Evolutionary conservation across 177 flowering plant genomes (phyloP), one percentile per base, ranked within the genome.

Genomic region (Vitis hybrid): DNA sequence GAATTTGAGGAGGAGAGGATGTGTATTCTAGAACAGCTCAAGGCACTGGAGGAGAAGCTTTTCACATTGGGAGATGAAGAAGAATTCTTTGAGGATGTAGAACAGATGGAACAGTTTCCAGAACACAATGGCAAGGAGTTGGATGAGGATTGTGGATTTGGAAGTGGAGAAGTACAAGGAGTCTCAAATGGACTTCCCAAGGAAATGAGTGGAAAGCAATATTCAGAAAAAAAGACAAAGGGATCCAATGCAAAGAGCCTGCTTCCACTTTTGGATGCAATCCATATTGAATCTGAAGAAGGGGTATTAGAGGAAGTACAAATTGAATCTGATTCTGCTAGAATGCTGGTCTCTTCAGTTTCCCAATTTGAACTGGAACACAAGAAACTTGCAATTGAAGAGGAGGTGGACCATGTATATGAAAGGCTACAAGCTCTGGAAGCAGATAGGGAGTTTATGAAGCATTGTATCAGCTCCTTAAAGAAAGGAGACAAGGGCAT

Each of bases 341-440:
- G 67, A 17, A 62, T 70, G 21, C 80, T 80, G 6, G 74, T 83
- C 30, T 70, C 78, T 15, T 62, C 64, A 8, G 54, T 66, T 13
- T 60, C 75, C 55, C 75, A 78, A n/a, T 65, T 76, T 61, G 84
- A 78, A 52, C 11, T 72, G 15, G 91, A 83, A n/a, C 73, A 70
- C 63, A 86, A 80, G 78, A 87, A 69, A 61, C 21, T 73, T 58
- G 86, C 81, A 10, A 79, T 91, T 50, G 89, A 85, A 78, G 93
- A 92, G 72, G 97, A 91, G 77, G 89, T 94, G 40, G 97, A 89
- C 73, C 87, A 87, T 76, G 88, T 94, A 9, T 90, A 94, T 59
- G 94, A 87, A 79, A 88, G 98, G 77, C 71, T 94, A 59, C 93
- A 90, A 67, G 97, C 92, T 62, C 91, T 94, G 1, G 98, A 94